Evolutionary conservation across 148 eudicot genomes (phyloP).

Genomic region (Persicaria maculosa): DNA sequence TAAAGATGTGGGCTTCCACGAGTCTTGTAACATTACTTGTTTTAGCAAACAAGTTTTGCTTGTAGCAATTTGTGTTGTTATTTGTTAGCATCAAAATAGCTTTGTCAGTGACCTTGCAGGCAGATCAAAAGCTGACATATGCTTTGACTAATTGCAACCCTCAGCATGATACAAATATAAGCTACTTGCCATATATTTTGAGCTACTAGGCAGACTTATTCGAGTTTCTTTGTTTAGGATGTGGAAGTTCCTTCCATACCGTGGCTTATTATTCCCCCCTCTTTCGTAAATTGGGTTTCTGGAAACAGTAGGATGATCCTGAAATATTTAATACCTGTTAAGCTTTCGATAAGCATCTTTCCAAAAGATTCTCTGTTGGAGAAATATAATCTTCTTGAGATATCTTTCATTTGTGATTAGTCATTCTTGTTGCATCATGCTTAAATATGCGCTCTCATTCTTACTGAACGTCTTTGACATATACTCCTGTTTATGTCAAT

Average conservation of each 20-base stretch:
- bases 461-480: neutral
- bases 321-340: constrained; percentile 94
- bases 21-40: neutral
- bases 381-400: constrained; percentile 79
- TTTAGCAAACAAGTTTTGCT: neutral
- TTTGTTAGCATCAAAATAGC: neutral
- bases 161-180: constrained; percentile 64
- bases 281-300: constrained; percentile 16
- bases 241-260: neutral
- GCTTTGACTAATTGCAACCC: constrained; percentile 76
- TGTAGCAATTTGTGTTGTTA: constrained; percentile 1
- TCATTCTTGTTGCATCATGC: constrained; percentile 3
- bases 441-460: constrained; percentile 1
- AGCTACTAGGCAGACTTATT: neutral
- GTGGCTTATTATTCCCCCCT: constrained; percentile 3
- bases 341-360: constrained; percentile 87
- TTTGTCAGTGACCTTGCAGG: constrained; percentile 30
- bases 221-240: neutral
- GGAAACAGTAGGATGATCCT: constrained; percentile 65
- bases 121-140: constrained; percentile 90
- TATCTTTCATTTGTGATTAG: constrained; percentile 17
- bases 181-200: neutral
- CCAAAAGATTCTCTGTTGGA: constrained; percentile 59
- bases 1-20: too few relatives aligned
- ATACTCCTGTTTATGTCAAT: neutral